phyloP scores from a whole-genome alignment of 202 grass and related monocot species.

The Tripidium arundinaceum region DNA sequence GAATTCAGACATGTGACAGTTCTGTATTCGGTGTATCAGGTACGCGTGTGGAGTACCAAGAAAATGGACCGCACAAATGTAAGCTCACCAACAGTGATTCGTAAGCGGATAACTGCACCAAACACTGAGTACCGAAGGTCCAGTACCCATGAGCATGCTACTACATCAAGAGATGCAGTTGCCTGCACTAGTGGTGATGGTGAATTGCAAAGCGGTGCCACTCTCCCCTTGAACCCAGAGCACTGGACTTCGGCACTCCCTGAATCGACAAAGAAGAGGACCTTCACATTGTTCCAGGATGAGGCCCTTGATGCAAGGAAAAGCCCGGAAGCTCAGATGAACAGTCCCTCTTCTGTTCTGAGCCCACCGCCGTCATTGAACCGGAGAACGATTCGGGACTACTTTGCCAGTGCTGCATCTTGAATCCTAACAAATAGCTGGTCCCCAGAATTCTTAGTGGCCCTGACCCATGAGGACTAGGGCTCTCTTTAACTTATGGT shows the following conservation, averaged over 20 bases:
- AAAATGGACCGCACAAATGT: slow-evolving; percentile 47
- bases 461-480: neutral
- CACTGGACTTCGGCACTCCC: slow-evolving; percentile 75
- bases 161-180: slow-evolving; percentile 23
- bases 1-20: slow-evolving; percentile 13
- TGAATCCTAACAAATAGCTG: slow-evolving; percentile 28
- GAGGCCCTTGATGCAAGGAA: slow-evolving; percentile 37
- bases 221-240: slow-evolving; percentile 52
- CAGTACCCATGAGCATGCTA: slow-evolving; percentile 29
- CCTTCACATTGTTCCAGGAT: slow-evolving; percentile 49
- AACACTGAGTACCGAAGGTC: slow-evolving; percentile 42
- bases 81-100: slow-evolving; percentile 56
- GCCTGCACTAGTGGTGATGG: slow-evolving; percentile 17
- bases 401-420: slow-evolving; percentile 57
- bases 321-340: slow-evolving; percentile 40
- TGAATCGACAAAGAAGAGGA: slow-evolving; percentile 65
- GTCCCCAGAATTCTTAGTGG: too few species aligned
- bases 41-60: slow-evolving; percentile 78
- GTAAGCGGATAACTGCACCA: slow-evolving; percentile 72
- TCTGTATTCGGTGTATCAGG: slow-evolving; percentile 34
- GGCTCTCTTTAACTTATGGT: slow-evolving; percentile 18
- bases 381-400: slow-evolving; percentile 91
- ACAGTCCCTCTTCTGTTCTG: slow-evolving; percentile 84
- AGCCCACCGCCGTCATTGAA: slow-evolving; percentile 78
- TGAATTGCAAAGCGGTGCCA: slow-evolving; percentile 21